Evolutionary conservation across 169 alveolate species (phyloP).

Genomic region (Theileria annulata): DNA sequence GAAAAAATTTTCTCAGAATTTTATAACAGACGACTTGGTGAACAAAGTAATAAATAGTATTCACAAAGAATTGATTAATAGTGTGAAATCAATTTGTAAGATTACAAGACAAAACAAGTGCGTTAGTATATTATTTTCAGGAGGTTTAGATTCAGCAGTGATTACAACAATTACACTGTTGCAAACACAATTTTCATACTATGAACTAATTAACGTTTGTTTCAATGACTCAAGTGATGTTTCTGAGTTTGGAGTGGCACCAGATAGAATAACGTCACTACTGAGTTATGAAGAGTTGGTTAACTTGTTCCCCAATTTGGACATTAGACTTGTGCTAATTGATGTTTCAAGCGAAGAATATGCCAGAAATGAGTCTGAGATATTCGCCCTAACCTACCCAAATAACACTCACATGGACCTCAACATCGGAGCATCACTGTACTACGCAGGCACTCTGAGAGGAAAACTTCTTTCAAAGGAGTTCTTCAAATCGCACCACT

Average conservation of each 20-base stretch:
- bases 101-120: constrained; percentile 11
- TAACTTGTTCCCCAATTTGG: constrained; percentile 51
- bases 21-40: constrained; percentile 6
- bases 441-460: constrained; percentile 64
- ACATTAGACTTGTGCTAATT: constrained; percentile 63
- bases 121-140: constrained; percentile 68
- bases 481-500: constrained; percentile 40
- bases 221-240: constrained; percentile 46
- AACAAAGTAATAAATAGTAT: constrained; percentile 12
- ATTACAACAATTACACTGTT: constrained; percentile 58
- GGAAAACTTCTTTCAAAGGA: constrained; percentile 51
- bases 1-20: not conserved
- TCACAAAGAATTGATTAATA: constrained; percentile 1
- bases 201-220: constrained; percentile 67
- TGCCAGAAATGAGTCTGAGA: constrained; percentile 50
- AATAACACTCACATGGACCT: constrained; percentile 73
- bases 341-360: constrained; percentile 66
- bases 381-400: constrained; percentile 55
- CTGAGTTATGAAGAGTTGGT: constrained; percentile 67
- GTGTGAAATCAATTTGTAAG: constrained; percentile 22
- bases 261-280: constrained; percentile 72
- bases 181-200: constrained; percentile 28
- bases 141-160: constrained; percentile 75
- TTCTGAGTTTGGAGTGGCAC: constrained; percentile 26
- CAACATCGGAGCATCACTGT: constrained; percentile 72